Conservation (phyloP, 2,329 filamentous ascomycete genomes). For the Pseudogymnoascus sp. region DNA sequence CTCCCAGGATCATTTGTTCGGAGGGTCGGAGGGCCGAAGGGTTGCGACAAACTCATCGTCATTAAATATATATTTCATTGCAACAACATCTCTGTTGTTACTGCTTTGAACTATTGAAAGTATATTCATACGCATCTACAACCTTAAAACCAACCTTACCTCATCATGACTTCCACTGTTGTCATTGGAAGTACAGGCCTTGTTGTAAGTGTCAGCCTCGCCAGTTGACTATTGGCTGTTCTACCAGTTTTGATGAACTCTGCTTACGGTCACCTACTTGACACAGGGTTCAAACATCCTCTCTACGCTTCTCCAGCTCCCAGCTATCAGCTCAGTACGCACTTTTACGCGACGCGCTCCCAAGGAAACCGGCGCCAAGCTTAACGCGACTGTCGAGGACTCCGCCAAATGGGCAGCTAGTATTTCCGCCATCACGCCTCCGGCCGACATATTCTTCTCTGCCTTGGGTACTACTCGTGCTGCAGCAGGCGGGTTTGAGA, state of each 20-base stretch:
- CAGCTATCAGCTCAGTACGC: constrained; percentile 42
- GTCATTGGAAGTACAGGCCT: constrained; percentile 40
- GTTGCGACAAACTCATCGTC: neutral
- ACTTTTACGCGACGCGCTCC: constrained; percentile 59
- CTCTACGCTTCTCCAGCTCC: constrained; percentile 47
- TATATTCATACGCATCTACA: neutral
- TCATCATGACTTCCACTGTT: constrained; percentile 36
- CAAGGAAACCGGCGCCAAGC: constrained; percentile 42
- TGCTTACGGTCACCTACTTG: neutral
- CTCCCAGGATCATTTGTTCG: neutral
- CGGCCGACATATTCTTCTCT: constrained; percentile 61
- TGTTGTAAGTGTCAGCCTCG: constrained; percentile 33
- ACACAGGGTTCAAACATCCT: constrained; percentile 63
- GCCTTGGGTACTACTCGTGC: constrained; percentile 72
- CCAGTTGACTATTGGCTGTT: neutral
- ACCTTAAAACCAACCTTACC: neutral
- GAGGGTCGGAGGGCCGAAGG: neutral
- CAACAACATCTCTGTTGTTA: neutral
- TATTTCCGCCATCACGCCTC: constrained; percentile 46
- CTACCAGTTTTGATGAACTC: neutral
- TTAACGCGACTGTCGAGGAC: constrained; percentile 60
- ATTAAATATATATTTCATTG: neutral
- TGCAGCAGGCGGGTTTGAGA: constrained; percentile 63
- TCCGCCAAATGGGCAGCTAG: constrained; percentile 57
- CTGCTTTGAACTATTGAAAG: neutral